Evolutionary conservation across 768 basidiomycete genomes (phyloP), one percentile per base, ranked within the genome.

Genomic region (Kwoniella newhampshirensis): DNA sequence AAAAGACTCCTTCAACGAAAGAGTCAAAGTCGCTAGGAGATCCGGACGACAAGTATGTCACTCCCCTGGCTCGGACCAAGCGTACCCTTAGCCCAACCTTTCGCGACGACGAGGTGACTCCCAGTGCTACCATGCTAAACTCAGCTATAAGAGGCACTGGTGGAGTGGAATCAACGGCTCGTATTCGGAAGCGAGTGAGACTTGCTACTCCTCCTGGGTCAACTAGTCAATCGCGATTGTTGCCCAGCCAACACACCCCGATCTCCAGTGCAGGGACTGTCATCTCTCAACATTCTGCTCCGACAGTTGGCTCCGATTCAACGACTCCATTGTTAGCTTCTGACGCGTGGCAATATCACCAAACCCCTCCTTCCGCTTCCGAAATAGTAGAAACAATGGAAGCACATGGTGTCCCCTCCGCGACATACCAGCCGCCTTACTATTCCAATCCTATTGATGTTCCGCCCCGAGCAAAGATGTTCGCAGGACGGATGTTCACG

Each of bases 381-480:
- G 48, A 68, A 7, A 57, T 67, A 0, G 27, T 45, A 8, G 42
- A 81, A 28, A 66, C 72, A 0, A 76, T 82, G 62, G 81, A 80
- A 20, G 45, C 27, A 0, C 41, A 47, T 32, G 68, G 66, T 4
- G 72, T 88, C 6, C 82, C 84, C 3, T 77, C 70, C 43, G 85
- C 83, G 63, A 73, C 87, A 21, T 93, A 96, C 75, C 83, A 81
- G 42, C 78, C 82, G n/a, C 88, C 93, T 0, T 86, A 82, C 75
- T 99, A 90, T 70, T 90, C 89, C 5, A 82, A 83, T 48, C 80
- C 81, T 21, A 63, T 66, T 3, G 94, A 98, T 70, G 81, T 86
- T 0, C 87, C 91, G 0, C 80, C 81, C 28, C 76, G 78, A n/a
- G 77, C 86, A 2, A 81, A 84, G 65, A 87, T 90, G 77, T 92